Conservation (phyloP, 2,329 filamentous ascomycete genomes). For the Calonectria hongkongensis region DNA sequence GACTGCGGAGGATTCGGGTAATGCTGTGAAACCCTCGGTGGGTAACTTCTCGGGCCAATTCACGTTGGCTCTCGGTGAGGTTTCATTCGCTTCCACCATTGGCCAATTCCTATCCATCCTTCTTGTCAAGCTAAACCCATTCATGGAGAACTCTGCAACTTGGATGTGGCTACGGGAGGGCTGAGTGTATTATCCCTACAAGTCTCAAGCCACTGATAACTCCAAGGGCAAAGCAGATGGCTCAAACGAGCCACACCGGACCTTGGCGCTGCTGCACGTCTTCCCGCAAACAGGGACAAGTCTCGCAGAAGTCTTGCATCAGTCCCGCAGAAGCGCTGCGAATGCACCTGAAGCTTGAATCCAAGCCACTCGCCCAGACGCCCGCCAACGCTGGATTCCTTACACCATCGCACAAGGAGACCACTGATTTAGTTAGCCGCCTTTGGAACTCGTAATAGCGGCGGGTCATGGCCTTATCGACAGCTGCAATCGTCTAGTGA, state of each 20-base stretch:
- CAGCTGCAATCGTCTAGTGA: conserved; percentile 16
- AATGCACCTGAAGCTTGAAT: conserved; percentile 33
- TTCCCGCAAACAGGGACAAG: conserved; percentile 35
- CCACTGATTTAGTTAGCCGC: conserved; percentile 19
- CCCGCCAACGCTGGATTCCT: conserved; percentile 5
- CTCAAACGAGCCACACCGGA: conserved; percentile 29
- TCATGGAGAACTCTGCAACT: conserved; percentile 4
- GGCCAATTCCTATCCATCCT: conserved; percentile 42
- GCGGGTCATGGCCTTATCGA: conserved; percentile 34
- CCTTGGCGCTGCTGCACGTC: conserved; percentile 29
- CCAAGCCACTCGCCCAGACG: conserved; percentile 34
- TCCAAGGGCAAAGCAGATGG: not conserved
- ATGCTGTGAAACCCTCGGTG: conserved; percentile 46
- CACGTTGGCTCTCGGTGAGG: conserved; percentile 40
- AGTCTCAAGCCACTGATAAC: conserved; percentile 20
- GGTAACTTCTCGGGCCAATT: conserved; percentile 42
- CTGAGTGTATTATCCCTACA: conserved; percentile 31
- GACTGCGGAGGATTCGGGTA: conserved; percentile 25
- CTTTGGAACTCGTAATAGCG: conserved; percentile 14
- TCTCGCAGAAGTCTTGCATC: conserved; percentile 34
- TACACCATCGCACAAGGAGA: conserved; percentile 19
- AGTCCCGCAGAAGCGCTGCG: conserved; percentile 30
- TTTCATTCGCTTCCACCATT: conserved; percentile 44
- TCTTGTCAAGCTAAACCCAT: conserved; percentile 19
- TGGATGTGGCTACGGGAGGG: conserved; percentile 43